Conservation (phyloP, 179 eudicot genomes). For the Spergularia azorica region DNA sequence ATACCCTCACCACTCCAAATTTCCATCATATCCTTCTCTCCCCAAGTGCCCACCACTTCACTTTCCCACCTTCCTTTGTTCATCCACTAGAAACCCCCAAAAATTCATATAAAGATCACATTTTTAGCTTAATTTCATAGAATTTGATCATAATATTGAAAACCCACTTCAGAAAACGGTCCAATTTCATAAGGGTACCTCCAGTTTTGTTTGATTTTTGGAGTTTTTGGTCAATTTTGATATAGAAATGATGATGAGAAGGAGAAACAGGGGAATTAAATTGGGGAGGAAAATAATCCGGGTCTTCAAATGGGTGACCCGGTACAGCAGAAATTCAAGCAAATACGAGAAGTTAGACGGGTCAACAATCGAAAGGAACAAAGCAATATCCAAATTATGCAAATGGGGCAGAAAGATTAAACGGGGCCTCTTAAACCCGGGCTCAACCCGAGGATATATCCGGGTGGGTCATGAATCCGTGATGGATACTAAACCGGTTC, state of each 20-base stretch:
- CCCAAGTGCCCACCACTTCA: not conserved
- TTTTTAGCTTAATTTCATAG: not conserved
- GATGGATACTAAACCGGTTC: constrained; percentile 21
- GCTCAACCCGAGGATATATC: constrained; percentile 30
- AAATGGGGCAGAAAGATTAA: constrained; percentile 39
- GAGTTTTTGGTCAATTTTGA: not conserved
- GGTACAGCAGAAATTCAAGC: not conserved
- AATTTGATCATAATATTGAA: not conserved
- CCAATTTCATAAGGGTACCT: not conserved
- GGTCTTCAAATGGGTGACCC: constrained; percentile 41
- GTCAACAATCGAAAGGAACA: constrained; percentile 3
- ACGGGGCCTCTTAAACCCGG: constrained; percentile 30
- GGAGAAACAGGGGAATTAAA: constrained; percentile 49
- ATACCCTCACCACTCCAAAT: not conserved
- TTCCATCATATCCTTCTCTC: not conserved
- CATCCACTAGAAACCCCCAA: not conserved
- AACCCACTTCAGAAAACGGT: constrained; percentile 10
- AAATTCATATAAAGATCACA: not conserved
- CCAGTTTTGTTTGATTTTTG: not conserved
- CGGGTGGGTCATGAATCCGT: constrained; percentile 43
- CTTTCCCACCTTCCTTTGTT: not conserved
- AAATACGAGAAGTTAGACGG: constrained; percentile 17
- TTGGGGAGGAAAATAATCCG: constrained; percentile 40
- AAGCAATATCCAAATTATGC: constrained; percentile 37
- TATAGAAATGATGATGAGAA: constrained; percentile 24